Conservation (phyloP, 176 grass and related monocot genomes). For the Carex kokanica region DNA sequence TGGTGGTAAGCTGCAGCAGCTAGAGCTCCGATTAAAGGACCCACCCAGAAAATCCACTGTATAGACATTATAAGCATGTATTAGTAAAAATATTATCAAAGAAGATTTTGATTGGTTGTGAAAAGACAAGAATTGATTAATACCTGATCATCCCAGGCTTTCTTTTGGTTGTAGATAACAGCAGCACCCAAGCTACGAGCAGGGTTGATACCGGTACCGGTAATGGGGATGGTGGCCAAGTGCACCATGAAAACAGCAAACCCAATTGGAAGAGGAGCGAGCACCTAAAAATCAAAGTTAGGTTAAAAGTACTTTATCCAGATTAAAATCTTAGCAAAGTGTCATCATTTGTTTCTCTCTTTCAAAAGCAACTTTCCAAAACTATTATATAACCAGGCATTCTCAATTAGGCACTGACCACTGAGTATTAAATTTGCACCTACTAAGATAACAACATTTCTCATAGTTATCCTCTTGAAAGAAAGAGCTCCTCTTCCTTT, state of each 20-base stretch:
- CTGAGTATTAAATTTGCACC: neutral
- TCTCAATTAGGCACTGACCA: neutral
- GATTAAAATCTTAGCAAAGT: neutral
- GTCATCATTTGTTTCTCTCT: neutral
- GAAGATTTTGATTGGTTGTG: neutral
- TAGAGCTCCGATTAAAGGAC: slow-evolving; percentile 23
- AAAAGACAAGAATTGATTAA: neutral
- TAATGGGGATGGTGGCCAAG: slow-evolving; percentile 31
- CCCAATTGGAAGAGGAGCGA: slow-evolving; percentile 28
- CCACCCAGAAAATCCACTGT: slow-evolving; percentile 35
- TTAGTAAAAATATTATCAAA: neutral
- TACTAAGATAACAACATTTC: neutral
- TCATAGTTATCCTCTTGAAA: neutral
- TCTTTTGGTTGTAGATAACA: slow-evolving; percentile 24
- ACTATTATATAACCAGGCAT: neutral
- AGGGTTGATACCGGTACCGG: slow-evolving; percentile 29
- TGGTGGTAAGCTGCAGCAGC: slow-evolving; percentile 29
- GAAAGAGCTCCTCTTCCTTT: neutral
- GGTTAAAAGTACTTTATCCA: neutral
- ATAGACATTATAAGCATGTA: neutral
- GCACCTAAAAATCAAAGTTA: slow-evolving; percentile 23
- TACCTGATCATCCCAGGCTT: slow-evolving; percentile 20
- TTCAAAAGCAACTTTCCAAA: slow-evolving; percentile 7
- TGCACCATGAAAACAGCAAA: slow-evolving; percentile 32
- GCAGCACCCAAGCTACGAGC: slow-evolving; percentile 27